Base-by-base conservation (phyloP, 768 basidiomycete species). In the Cubamyces sp. region DNA sequence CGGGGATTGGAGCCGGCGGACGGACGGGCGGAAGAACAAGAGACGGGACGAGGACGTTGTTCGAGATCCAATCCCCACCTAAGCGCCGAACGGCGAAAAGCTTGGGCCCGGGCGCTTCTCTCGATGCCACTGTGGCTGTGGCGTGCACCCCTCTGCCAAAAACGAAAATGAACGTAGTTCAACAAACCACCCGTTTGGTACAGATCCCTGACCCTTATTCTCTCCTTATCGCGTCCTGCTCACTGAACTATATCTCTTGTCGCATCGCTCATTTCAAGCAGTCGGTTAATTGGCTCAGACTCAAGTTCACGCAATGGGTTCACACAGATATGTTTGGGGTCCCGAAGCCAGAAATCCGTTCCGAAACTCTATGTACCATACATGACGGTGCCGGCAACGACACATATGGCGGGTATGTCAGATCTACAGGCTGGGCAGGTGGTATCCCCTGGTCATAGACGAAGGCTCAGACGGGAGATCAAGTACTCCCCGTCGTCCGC, bases 301-400 rank as follows among this genome's bases (percentile, higher is more conserved):
- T 34, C 34, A 34, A 34, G 34, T 39, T 40, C 37, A 21, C 19
- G 37, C 52, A 53, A 37, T 5, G 8, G 3, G 49, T 18, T 46
- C 43, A 56, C 54, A 37, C 54, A 19, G 12, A 21, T 23, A 21
- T 46, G 2, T 21, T 51, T 21, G 21, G 15, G 21, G 15, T 21
- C 18, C 40, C 46, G 34, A 30, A 21, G 28, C 16, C 39, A 28
- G 45, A 30, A 34, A 28, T 51, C 49, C 25, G 43, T 59, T 42
- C 34, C 26, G 9, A 39, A 51, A n/a, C 55, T 57, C 56, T 51
- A 51, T 51, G 11, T 43, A 57, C 48, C 57, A 59, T 52, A 59
- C 57, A 59, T 59, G 57, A 51, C 57, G 57, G 57, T 59, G 57
- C 57, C 57, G 3, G 57, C 57, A 59, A 43, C 57, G 57, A 30